phyloP scores from a whole-genome alignment of 192 early-diverging fungal genomes.

The Chytriomyces sp. region DNA sequence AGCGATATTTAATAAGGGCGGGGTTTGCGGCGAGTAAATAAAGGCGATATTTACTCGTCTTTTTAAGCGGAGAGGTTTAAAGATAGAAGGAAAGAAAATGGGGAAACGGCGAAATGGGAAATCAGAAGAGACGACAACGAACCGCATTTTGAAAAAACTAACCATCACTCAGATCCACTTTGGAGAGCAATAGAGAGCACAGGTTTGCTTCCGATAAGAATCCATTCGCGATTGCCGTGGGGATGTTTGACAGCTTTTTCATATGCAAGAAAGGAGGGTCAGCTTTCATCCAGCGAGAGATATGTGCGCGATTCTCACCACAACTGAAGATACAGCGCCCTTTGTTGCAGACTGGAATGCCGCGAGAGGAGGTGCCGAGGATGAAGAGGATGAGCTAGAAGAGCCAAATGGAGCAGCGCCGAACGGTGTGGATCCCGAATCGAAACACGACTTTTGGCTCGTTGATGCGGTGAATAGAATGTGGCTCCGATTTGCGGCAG shows the following conservation, averaged over 20 bases:
- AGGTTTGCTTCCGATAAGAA: constrained; percentile 26
- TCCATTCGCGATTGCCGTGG: constrained; percentile 34
- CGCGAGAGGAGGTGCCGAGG: background rate
- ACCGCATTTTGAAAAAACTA: constrained; percentile 17
- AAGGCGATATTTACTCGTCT: background rate
- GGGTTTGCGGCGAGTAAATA: background rate
- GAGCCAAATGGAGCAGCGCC: background rate
- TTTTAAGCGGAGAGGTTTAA: background rate
- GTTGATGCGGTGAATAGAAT: background rate
- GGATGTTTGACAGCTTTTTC: constrained; percentile 33
- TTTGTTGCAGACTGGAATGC: background rate
- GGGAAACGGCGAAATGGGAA: background rate
- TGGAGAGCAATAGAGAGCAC: constrained; percentile 30
- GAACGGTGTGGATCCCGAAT: background rate
- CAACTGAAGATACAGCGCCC: background rate
- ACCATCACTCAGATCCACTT: constrained; percentile 37
- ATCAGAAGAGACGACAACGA: background rate
- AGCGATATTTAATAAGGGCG: background rate
- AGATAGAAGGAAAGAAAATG: background rate
- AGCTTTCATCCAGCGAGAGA: background rate
- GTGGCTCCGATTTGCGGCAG: background rate
- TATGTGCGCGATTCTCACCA: background rate
- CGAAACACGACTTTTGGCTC: background rate
- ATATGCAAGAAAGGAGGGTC: background rate
- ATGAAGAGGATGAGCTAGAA: background rate